These are phyloP conservation scores for Oxytropis ochrocephala DNA, from an alignment of 306 rosid genomes.

Conservation along the genomic window DNA sequence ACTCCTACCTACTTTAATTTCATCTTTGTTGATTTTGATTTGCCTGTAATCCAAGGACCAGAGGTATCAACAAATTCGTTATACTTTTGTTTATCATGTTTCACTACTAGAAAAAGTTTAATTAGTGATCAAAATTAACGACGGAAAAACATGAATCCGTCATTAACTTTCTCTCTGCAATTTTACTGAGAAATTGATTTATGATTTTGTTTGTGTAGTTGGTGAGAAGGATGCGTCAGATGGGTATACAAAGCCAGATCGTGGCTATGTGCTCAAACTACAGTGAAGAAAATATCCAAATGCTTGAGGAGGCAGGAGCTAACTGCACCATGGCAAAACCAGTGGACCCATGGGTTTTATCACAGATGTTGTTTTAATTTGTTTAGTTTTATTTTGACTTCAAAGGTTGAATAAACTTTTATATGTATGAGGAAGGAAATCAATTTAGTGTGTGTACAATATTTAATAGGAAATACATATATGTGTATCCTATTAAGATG, in stretches of 20 bases:
- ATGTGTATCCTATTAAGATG: too few relatives aligned
- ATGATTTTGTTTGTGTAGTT: not conserved
- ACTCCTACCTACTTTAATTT: not conserved
- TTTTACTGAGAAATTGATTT: not conserved
- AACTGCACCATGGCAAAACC: not conserved
- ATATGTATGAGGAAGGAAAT: too few relatives aligned
- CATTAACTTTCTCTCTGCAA: too few relatives aligned
- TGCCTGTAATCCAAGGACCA: not conserved
- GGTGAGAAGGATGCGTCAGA: not conserved
- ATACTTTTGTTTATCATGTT: not conserved
- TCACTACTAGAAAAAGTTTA: too few relatives aligned
- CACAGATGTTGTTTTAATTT: too few relatives aligned
- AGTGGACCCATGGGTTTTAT: not conserved
- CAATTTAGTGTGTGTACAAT: too few relatives aligned
- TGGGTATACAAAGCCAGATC: not conserved
- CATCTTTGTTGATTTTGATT: slow-evolving; percentile 6
- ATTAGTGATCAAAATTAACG: too few relatives aligned
- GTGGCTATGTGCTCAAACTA: not conserved
- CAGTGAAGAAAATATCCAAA: not conserved
- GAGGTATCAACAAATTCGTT: not conserved
- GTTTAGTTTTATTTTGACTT: too few relatives aligned
- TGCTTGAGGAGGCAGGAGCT: not conserved
- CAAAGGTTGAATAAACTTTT: too few relatives aligned
- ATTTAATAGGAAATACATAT: too few relatives aligned
- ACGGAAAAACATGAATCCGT: too few relatives aligned